Evolutionary conservation across 495 filamentous ascomycete genomes (phyloP).

Genomic region (Trichoderma asperelloides): DNA sequence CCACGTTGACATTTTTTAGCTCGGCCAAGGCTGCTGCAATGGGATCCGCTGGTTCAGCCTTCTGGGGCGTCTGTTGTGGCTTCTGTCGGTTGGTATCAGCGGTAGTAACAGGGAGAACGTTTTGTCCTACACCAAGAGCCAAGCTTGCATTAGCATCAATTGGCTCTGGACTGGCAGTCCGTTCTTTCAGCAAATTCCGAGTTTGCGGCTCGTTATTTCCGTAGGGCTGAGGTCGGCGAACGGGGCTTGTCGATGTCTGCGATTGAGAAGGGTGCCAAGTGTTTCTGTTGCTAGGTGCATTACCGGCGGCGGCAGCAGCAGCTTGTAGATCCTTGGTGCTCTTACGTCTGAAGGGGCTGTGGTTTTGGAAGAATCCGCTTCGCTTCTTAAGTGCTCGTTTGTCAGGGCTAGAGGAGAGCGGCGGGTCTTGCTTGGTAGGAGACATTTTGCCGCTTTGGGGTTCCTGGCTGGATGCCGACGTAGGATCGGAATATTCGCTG

Average conservation of each 20-base stretch:
- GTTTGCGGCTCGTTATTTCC: constrained; percentile 11
- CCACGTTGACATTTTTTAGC: constrained; percentile 62
- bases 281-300: constrained; percentile 41
- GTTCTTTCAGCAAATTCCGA: constrained; percentile 31
- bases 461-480: constrained; percentile 81
- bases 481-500: constrained; percentile 85
- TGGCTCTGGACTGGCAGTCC: constrained; percentile 63
- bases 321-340: constrained; percentile 66
- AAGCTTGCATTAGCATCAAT: constrained; percentile 89
- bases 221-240: constrained; percentile 23
- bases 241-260: constrained; percentile 13
- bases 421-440: constrained; percentile 49
- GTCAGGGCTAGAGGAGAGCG: constrained; percentile 34
- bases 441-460: constrained; percentile 57
- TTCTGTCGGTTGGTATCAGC: constrained; percentile 42
- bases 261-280: constrained; percentile 44
- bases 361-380: constrained; percentile 86
- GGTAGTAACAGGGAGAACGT: constrained; percentile 92
- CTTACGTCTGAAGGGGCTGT: constrained; percentile 91
- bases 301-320: neutral
- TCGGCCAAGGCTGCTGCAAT: constrained; percentile 90
- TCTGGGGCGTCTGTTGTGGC: constrained; percentile 13
- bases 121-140: constrained; percentile 92
- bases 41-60: constrained; percentile 52
- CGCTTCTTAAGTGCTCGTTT: constrained; percentile 69